These are phyloP conservation scores for Dactylellina drechsleri DNA, from an alignment of 2,329 filamentous ascomycete genomes.

Conservation along the genomic window DNA sequence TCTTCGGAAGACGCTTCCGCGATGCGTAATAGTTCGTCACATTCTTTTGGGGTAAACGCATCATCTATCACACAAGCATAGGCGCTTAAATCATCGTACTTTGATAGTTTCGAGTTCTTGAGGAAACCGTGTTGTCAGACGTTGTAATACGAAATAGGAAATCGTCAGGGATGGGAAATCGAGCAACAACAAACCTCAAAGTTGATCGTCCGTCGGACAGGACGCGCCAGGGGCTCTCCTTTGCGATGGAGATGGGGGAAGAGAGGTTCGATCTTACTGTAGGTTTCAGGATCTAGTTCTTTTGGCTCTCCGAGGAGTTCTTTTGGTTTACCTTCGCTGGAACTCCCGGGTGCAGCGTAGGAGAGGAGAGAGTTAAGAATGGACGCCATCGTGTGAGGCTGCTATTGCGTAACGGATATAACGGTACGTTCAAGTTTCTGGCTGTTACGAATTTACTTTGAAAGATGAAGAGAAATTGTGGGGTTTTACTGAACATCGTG, in stretches of 20 bases:
- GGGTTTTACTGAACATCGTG: neutral
- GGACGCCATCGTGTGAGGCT: conserved; percentile 37
- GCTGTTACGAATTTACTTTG: neutral
- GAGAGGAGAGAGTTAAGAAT: conserved; percentile 30
- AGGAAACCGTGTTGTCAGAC: conserved; percentile 22
- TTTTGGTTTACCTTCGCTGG: conserved; percentile 18
- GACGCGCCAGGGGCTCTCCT: conserved; percentile 29
- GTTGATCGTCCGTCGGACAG: conserved; percentile 33
- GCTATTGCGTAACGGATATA: neutral
- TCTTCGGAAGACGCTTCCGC: conserved; percentile 51
- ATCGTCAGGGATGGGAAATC: neutral
- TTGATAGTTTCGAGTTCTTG: conserved; percentile 26
- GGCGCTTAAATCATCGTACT: conserved; percentile 28
- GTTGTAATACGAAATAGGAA: conserved; percentile 31
- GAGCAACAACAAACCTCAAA: conserved; percentile 27
- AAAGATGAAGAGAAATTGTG: neutral
- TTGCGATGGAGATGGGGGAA: conserved; percentile 33
- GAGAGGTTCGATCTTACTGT: conserved; percentile 40
- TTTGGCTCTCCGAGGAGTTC: conserved; percentile 34
- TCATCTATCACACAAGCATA: conserved; percentile 57
- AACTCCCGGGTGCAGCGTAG: conserved; percentile 11
- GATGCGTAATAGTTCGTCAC: conserved; percentile 56
- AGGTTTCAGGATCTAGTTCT: conserved; percentile 44
- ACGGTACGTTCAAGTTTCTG: neutral
- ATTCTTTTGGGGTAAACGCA: conserved; percentile 57